These are phyloP conservation scores for Tetrapisispora arboricola DNA, from an alignment of 805 yeast species.

Conservation along the genomic window DNA sequence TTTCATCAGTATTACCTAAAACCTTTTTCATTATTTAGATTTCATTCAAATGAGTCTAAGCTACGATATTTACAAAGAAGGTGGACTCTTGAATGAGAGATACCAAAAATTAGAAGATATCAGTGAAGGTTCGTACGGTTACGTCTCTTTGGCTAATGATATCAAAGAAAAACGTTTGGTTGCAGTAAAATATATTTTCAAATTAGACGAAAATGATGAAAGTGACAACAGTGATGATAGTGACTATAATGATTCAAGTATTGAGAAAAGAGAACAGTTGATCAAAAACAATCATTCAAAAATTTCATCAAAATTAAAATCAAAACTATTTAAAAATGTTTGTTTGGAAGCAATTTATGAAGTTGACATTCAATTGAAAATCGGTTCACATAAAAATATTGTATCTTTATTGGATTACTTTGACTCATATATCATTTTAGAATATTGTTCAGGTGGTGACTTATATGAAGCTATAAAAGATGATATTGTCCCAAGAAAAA, in stretches of 20 bases:
- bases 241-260: conserved; percentile 12
- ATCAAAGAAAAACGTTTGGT: conserved; percentile 41
- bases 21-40: not conserved
- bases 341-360: conserved; percentile 58
- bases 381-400: conserved; percentile 49
- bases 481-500: conserved; percentile 45
- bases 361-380: conserved; percentile 50
- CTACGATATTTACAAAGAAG: conserved; percentile 35
- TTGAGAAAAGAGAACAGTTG: conserved; percentile 18
- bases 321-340: conserved; percentile 32
- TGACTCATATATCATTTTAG: conserved; percentile 64
- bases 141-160: conserved; percentile 81
- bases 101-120: conserved; percentile 64
- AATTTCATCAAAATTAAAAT: conserved; percentile 27
- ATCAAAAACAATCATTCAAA: conserved; percentile 24
- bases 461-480: conserved; percentile 66
- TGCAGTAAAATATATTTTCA: conserved; percentile 78
- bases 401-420: conserved; percentile 52
- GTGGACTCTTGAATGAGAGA: conserved; percentile 45
- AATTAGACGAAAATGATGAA: conserved; percentile 36
- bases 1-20: no score
- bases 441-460: conserved; percentile 82
- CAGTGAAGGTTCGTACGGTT: conserved; percentile 89
- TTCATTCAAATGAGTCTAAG: conserved; percentile 18
- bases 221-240: conserved; percentile 13